Conservation (phyloP, 208 protist genomes). For the Naegleria lovaniensis region DNA sequence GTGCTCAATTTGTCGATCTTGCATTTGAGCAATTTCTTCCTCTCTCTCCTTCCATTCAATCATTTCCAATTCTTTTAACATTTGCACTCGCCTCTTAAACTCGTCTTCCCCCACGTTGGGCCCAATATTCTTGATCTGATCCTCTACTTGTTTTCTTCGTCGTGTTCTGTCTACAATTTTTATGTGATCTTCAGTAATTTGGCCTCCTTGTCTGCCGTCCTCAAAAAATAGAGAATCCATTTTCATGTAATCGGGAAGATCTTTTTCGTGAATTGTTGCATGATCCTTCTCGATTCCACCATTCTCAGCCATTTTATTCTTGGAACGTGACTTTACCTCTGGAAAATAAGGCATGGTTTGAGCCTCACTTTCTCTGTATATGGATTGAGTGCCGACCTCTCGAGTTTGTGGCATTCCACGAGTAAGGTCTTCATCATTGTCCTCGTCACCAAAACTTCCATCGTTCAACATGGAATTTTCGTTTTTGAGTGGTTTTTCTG, state of each 20-base stretch:
- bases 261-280: not conserved
- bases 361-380: conserved; percentile 15
- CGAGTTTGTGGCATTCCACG: not conserved
- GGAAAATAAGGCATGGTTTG: conserved; percentile 1
- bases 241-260: not conserved
- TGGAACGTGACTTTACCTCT: not conserved
- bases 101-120: not conserved
- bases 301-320: not conserved
- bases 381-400: not conserved
- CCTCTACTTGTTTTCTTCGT: not conserved
- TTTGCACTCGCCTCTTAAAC: not conserved
- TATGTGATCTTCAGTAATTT: not conserved
- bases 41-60: conserved; percentile 1
- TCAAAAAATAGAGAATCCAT: not conserved
- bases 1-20: not conserved
- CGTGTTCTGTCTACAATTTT: conserved; percentile 4
- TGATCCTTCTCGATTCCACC: not conserved
- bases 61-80: conserved; percentile 15
- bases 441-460: not conserved
- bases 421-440: not conserved
- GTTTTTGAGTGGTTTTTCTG: not conserved
- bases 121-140: not conserved
- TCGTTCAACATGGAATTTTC: not conserved
- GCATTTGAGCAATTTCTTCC: not conserved
- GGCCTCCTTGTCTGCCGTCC: not conserved